Percentiles rank a stretch among this genome's conserved stretches.
These are phyloP conservation scores for Chamaecrista fasciculata DNA, from an alignment of 306 rosid genomes.

Conservation along the genomic window DNA sequence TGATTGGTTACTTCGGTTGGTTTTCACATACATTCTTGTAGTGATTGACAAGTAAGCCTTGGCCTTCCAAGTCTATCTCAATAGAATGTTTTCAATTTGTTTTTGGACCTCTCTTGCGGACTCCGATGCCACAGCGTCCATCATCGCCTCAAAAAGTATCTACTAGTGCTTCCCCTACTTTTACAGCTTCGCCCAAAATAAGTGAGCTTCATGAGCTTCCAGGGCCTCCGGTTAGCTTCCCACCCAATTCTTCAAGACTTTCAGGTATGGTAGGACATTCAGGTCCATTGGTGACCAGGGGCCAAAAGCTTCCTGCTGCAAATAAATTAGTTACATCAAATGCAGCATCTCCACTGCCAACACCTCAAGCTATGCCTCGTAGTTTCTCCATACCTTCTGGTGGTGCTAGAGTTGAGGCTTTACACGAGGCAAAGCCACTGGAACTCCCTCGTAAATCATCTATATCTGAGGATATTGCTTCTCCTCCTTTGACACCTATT, in stretches of 20 bases:
- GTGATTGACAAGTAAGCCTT: constrained; percentile 55
- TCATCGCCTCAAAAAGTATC: constrained; percentile 69
- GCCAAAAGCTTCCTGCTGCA: constrained; percentile 49
- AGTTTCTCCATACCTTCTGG: constrained; percentile 85
- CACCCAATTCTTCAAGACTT: constrained; percentile 51
- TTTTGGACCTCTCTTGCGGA: constrained; percentile 80
- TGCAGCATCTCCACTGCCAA: constrained; percentile 77
- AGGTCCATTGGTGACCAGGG: constrained; percentile 66
- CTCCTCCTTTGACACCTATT: constrained; percentile 73
- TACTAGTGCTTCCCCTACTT: constrained; percentile 69
- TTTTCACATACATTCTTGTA: too few species aligned
- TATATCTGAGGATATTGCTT: constrained; percentile 43
- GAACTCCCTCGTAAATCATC: constrained; percentile 46
- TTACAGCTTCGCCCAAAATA: constrained; percentile 75
- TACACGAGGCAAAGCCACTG: constrained; percentile 40
- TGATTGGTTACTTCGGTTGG: too few species aligned
- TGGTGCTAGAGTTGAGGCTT: constrained; percentile 49
- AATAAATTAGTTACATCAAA: constrained; percentile 41
- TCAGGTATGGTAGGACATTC: constrained; percentile 65
- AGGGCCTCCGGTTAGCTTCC: constrained; percentile 66
- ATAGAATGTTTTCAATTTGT: constrained; percentile 51
- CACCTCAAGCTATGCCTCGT: constrained; percentile 63
- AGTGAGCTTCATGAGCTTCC: constrained; percentile 99
- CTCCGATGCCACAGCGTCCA: constrained; percentile 60
- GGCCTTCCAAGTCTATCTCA: constrained; percentile 48